Base-by-base conservation (phyloP, 73 alveolate species). In the Durusdinium trenchii region DNA sequence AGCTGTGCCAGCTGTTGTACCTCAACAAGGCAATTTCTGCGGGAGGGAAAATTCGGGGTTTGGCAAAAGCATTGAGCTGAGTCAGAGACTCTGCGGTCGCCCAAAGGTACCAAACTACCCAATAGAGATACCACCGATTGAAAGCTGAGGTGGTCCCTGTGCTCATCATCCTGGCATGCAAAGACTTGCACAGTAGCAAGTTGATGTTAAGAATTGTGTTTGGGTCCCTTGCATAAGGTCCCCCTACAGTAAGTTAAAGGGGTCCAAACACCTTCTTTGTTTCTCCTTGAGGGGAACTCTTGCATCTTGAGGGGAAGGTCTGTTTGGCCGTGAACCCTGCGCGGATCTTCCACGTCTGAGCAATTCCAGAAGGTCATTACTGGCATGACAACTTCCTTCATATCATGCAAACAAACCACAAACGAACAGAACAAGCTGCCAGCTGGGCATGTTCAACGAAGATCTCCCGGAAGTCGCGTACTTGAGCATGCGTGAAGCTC, bases 1-100 rank as follows among this genome's bases (percentile, higher is more conserved):
- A 89, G 78, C 42, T 89, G 86, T 9, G 86, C 84, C 51, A 89
- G 71, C 73, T 89, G 96, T 18, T 61, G 96, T 23, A 89, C 96
- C 96, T 89, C 42, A 38, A 64, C 12, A 57, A 12, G 23, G 23
- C 69, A 16, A 23, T 57, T 23, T n/a, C n/a, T n/a, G n/a, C n/a
- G n/a, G n/a, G n/a, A n/a, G n/a, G n/a, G n/a, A n/a, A n/a, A n/a
- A 57, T 57, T 16, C 69, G 23, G 23, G 12, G 12, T 57, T 57
- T 57, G 69, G 32, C 69, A 57, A 12, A 57, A 23, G 69, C 12
- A 57, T 57, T 57, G 69, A 23, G 69, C 91, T 48, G n/a, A 81
- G 91, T 38, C 16, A 26, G 38, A 69, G 12, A 85, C 96, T 32
- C 96, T 45, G 43, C 96, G 96, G 47, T 89, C 96, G 40, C 85